Conservation (phyloP, 345 rosid species). For the Lepidium didymum region DNA sequence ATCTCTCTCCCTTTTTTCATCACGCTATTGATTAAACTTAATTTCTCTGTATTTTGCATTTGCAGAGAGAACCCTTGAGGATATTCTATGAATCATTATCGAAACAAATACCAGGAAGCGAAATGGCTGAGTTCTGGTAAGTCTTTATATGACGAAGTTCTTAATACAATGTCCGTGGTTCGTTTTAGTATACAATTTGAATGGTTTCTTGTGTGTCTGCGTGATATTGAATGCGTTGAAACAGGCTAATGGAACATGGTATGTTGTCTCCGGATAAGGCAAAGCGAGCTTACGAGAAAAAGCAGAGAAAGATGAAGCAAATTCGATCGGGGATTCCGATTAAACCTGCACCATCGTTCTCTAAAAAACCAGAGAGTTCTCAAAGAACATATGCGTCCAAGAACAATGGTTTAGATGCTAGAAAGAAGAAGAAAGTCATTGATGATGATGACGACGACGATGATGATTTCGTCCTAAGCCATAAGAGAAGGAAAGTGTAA, state of each 20-base stretch:
- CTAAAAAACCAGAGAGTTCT: conserved; percentile 55
- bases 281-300: conserved; percentile 70
- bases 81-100: conserved; percentile 86
- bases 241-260: conserved; percentile 98
- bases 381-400: conserved; percentile 47
- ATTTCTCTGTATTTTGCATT: not conserved
- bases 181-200: not conserved
- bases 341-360: conserved; percentile 44
- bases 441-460: conserved; percentile 45
- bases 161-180: not conserved
- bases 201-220: not conserved
- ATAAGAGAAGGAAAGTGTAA: conserved; percentile 74
- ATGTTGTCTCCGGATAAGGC: conserved; percentile 71
- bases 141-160: not conserved
- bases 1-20: not conserved
- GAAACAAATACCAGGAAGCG: conserved; percentile 74
- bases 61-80: conserved; percentile 91
- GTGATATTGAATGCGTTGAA: not conserved
- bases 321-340: conserved; percentile 57
- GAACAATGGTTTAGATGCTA: conserved; percentile 30
- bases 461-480: conserved; percentile 45
- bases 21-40: not conserved
- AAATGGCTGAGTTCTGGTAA: conserved; percentile 96
- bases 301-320: conserved; percentile 82
- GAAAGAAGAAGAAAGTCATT: conserved; percentile 53